Evolutionary conservation across 768 basidiomycete genomes (phyloP).

Genomic region (Boletellus sp.): DNA sequence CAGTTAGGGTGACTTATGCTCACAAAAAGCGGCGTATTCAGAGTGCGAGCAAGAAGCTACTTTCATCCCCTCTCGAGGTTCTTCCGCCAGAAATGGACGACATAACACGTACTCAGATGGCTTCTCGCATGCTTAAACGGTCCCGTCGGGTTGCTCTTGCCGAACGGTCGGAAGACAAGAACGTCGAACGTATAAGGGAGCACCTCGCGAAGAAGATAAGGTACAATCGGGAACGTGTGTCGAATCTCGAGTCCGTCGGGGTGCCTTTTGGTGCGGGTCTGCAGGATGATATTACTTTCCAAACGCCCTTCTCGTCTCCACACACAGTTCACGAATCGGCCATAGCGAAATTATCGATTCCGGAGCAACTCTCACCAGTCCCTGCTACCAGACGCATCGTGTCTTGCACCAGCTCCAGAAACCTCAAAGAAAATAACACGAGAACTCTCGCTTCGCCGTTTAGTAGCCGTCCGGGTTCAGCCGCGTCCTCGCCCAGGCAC

Average conservation of each 20-base stretch:
- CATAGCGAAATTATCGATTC: slow-evolving; percentile 17
- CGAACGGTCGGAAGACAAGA: slow-evolving; percentile 19
- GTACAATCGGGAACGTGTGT: slow-evolving; percentile 13
- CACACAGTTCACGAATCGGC: slow-evolving; percentile 23
- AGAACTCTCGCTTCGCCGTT: slow-evolving; percentile 44
- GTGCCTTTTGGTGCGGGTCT: not conserved
- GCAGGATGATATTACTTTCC: slow-evolving; percentile 21
- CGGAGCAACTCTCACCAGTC: slow-evolving; percentile 42
- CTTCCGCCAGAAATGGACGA: slow-evolving; percentile 28
- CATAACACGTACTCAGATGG: slow-evolving; percentile 39
- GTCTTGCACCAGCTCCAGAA: slow-evolving; percentile 39
- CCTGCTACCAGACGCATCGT: slow-evolving; percentile 34
- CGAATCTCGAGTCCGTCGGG: slow-evolving; percentile 5
- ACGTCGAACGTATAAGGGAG: slow-evolving; percentile 17
- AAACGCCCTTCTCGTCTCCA: slow-evolving; percentile 27
- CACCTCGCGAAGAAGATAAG: slow-evolving; percentile 36
- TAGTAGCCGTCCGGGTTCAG: slow-evolving; percentile 42
- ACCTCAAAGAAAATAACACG: slow-evolving; percentile 38
- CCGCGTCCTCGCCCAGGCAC: slow-evolving; percentile 34
- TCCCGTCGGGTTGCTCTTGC: slow-evolving; percentile 36
- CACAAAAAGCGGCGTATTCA: slow-evolving; percentile 28
- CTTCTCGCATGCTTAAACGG: slow-evolving; percentile 45
- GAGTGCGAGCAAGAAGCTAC: slow-evolving; percentile 4
- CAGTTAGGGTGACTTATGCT: slow-evolving; percentile 30
- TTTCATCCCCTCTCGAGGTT: slow-evolving; percentile 29